Base-by-base conservation (phyloP, 805 yeast genomes). In the Candida verbasci region DNA sequence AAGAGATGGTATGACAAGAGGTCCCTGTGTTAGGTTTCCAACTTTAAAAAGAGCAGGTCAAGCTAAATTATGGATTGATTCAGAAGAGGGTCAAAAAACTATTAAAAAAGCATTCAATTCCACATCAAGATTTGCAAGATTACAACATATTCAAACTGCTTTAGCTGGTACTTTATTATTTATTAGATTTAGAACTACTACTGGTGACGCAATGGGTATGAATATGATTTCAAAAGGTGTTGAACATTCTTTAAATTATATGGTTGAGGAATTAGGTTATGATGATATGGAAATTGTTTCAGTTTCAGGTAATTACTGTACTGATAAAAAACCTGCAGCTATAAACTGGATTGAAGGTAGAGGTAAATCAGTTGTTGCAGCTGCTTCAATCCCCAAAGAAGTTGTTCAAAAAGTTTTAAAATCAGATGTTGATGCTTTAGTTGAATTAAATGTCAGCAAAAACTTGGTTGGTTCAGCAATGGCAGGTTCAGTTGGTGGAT, bases 151-250 rank as follows among this genome's bases (percentile, higher is more conserved):
- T 46, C 85, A 87, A 60, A 87, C 97, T 12, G 95, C 97, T 3
- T 70, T 91, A 60, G 98, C 99, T 12, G 98, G 99, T 21, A 83
- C 83, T 33, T 70, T 84, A 49, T 70, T 93, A 50, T 93, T 77
- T 53, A 82, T 93, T 50, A 80, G 99, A 55, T 93, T 93, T 71
- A 80, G 89, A 58, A 94, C 99, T n/a, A 88, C 96, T 26, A 93
- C 99, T 14, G 99, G 99, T 62, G 99, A 93, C 69, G 99, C 99
- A 14, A 93, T 93, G 99, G 99, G 99, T 46, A 93, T 93, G 99
- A 93, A 93, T 60, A 93, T 93, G 99, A 93, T 93, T 43, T 91
- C 97, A 20, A 93, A 93, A 65, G 99, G 98, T 61, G 96, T 88
- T 31, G 99, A 93, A 58, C 73, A 70, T 58, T 78, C 96, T 1